Evolutionary conservation across 805 yeast species (phyloP).

Genomic region (Yamadazyma tumulicola): DNA sequence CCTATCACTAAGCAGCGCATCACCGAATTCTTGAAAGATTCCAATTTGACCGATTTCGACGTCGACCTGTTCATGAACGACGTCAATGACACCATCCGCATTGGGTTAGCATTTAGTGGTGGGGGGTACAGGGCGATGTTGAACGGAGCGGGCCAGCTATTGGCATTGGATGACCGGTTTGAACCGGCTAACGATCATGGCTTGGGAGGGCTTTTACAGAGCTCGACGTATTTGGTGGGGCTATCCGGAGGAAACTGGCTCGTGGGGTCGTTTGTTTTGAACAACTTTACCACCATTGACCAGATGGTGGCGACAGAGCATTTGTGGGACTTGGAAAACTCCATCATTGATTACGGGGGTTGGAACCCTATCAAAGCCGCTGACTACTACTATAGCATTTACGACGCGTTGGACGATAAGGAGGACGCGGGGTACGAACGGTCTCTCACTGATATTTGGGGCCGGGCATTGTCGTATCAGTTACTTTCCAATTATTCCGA

Average conservation of each 20-base stretch:
- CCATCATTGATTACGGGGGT: conserved; percentile 70
- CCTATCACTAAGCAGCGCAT: conserved; percentile 44
- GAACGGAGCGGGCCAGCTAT: conserved; percentile 77
- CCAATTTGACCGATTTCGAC: conserved; percentile 47
- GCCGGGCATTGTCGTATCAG: conserved; percentile 38
- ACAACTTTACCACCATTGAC: conserved; percentile 54
- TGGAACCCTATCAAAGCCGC: conserved; percentile 59
- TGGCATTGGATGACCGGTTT: conserved; percentile 77
- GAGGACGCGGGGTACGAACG: conserved; percentile 35
- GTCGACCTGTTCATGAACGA: conserved; percentile 33
- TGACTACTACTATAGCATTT: conserved; percentile 40
- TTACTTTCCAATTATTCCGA: conserved; percentile 28
- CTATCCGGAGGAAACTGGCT: conserved; percentile 64
- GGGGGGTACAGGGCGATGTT: conserved; percentile 93
- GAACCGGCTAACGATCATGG: conserved; percentile 49
- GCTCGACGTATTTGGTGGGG: conserved; percentile 72
- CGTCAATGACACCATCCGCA: conserved; percentile 26
- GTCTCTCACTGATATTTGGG: conserved; percentile 43
- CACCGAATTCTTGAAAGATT: conserved; percentile 42
- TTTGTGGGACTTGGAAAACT: conserved; percentile 47
- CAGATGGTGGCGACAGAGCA: conserved; percentile 21
- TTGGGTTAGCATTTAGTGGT: conserved; percentile 36
- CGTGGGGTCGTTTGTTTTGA: conserved; percentile 60
- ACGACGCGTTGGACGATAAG: conserved; percentile 27
- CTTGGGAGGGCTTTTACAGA: conserved; percentile 73